Base-by-base conservation (phyloP, 805 yeast species). In the Candida loeiensis region DNA sequence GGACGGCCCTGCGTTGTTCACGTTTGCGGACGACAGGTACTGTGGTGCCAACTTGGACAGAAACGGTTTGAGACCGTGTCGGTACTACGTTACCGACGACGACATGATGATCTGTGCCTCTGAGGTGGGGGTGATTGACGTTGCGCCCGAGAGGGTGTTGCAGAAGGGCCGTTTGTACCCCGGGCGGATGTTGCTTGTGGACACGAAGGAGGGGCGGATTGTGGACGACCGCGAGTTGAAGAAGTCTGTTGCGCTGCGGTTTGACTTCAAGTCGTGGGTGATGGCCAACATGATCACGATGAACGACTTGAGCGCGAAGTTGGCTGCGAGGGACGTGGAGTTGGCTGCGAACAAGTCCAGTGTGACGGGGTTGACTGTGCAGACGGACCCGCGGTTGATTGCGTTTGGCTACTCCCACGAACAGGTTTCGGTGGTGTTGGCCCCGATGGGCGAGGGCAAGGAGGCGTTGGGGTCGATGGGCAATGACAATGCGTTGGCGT, bases 401-500 rank as follows among this genome's bases (percentile, higher is more conserved):
- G 91, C 97, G 2, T 85, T 85, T 58, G 97, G 96, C 41, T 91
- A 89, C 71, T 84, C 96, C n/a, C 83, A 82, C 55, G 99, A 91
- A 67, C 98, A 91, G 66, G 74, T 90, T 45, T 76, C 87, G 29
- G 63, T 87, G 41, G 68, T 93, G 30, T 71, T 91, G 51, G 93
- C 85, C 6, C 98, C 98, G 46, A 93, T 91, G 99, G 97, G 95
- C 30, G 83, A 79, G 50, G 96, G 91, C 45, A 91, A 90, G 59
- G 99, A 91, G 68, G 89, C 97, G 9, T 74, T 91, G 39, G 98
- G 99, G 13, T 90, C 97, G 14, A 91, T 91, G 99, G 99, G 99
- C 73, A 91, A 91, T 59, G 99, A 91, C 59, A 80, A 93, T 37
- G 95, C 98, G 9, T 73, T 91, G 49, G 98, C 98, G 0, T 93